These are phyloP conservation scores for Populus hybrid DNA, from an alignment of 441 rosid genomes.

Conservation along the genomic window DNA sequence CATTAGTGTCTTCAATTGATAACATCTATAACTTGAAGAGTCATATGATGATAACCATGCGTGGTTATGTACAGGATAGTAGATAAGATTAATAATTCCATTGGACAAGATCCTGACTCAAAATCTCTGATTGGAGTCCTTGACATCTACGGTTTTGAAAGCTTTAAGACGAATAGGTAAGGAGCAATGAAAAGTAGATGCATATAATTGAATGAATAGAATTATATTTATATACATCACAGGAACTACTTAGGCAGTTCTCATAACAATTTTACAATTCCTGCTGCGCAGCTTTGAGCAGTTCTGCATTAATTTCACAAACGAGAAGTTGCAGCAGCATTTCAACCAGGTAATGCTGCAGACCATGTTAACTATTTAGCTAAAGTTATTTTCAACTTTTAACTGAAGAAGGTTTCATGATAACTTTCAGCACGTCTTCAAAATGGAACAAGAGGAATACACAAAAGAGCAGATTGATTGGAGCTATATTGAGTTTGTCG, in stretches of 20 bases:
- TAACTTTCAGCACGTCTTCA: conserved; percentile 85
- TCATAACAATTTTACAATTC: conserved; percentile 11
- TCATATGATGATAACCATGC: conserved; percentile 14
- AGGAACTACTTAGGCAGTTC: conserved; percentile 7
- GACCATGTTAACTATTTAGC: conserved; percentile 8
- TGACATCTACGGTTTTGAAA: conserved; percentile 94
- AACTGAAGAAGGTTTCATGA: conserved; percentile 18
- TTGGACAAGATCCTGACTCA: conserved; percentile 77
- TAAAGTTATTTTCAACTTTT: conserved; percentile 5
- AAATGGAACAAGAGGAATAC: conserved; percentile 99
- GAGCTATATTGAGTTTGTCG: conserved; percentile 99
- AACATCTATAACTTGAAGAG: background rate
- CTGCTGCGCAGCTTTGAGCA: conserved; percentile 81
- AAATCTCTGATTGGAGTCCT: conserved; percentile 78
- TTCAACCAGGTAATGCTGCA: conserved; percentile 76
- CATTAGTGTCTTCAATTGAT: background rate
- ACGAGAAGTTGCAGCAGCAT: conserved; percentile 99
- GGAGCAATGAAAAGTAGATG: background rate
- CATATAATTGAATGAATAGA: background rate
- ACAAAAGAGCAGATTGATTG: conserved; percentile 92
- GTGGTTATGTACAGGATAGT: conserved; percentile 59
- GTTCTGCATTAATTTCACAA: conserved; percentile 95
- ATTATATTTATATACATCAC: background rate
- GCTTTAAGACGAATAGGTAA: conserved; percentile 92
- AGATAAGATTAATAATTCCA: conserved; percentile 65